Base-by-base conservation (phyloP, 2,329 filamentous ascomycete species). In the Pseudonectria foliicola region DNA sequence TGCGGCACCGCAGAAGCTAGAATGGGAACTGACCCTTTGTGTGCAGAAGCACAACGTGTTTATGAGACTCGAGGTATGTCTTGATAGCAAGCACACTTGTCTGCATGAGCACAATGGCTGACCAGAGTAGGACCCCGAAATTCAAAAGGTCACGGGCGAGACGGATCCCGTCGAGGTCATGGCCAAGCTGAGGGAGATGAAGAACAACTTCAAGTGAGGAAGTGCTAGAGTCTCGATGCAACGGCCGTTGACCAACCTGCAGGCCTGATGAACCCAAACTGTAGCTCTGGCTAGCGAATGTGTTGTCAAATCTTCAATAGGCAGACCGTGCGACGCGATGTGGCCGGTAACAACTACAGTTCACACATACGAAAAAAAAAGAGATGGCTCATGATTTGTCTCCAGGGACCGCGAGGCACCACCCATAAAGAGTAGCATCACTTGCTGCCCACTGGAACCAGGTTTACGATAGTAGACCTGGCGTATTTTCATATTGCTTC, bases 41-140 rank as follows among this genome's bases (percentile, higher is more conserved):
- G 26, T 21, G 28, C 44, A 90, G 85, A 67, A 85, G 64, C 88
- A 96, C 61, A 98, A 98, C 54, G 86, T 95, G 2, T 98, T 98
- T 55, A 96, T 98, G 92, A 76, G 85, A 48, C 73, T 93, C 25
- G 70, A 82, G 49, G 84, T 86, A 65, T n/a, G n/a, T n/a, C n/a
- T n/a, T n/a, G n/a, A n/a, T n/a, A 67, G 77, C 63, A 6, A 7
- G 27, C 7, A 1, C 10, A 13, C 23, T 7, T 8, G 7, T 27
- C n/a, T 3, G 21, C 6, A 13, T 15, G 11, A 7, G 23, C 11
- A 13, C 10, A 25, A 15, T 28, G 21, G 38, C 25, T 39, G 47
- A 16, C 37, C 5, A 21, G 18, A 21, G 18, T 21, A 88, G 75
- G 89, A 95, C 50, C 84, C 87, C 0, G 76, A 75, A 42, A 81